Evolutionary conservation across 1,284 basidiomycete species (phyloP).

Genomic region (Leccinum subfulvum): DNA sequence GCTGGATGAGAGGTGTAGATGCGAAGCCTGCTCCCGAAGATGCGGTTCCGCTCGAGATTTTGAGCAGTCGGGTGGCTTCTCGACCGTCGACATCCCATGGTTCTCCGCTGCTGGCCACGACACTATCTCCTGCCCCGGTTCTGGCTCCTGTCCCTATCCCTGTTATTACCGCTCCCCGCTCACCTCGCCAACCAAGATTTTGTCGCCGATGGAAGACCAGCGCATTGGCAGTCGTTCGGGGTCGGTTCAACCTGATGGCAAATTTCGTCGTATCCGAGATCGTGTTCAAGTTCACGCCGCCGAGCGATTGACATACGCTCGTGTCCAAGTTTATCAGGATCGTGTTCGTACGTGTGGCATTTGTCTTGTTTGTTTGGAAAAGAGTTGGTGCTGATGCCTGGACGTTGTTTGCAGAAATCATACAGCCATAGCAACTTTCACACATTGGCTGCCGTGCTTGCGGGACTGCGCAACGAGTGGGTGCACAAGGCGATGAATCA

Average conservation of each 20-base stretch:
- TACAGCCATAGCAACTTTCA: slow-evolving; percentile 81
- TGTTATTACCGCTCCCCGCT: slow-evolving; percentile 15
- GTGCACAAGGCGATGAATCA: slow-evolving; percentile 68
- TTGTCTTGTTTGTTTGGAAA: neutral
- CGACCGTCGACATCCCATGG: slow-evolving; percentile 38
- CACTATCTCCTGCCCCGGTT: neutral
- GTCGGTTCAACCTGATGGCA: slow-evolving; percentile 82
- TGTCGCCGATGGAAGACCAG: slow-evolving; percentile 49
- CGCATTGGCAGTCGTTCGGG: slow-evolving; percentile 75
- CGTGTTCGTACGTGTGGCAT: slow-evolving; percentile 66
- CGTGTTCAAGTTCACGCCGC: slow-evolving; percentile 59
- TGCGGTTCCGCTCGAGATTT: slow-evolving; percentile 63
- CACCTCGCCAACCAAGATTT: slow-evolving; percentile 29
- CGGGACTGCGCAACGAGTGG: slow-evolving; percentile 74
- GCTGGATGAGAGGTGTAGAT: slow-evolving; percentile 36
- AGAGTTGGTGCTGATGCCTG: slow-evolving; percentile 7
- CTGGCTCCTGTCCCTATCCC: neutral
- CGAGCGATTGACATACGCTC: slow-evolving; percentile 63
- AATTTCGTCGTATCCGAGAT: slow-evolving; percentile 62
- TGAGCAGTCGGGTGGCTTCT: slow-evolving; percentile 54
- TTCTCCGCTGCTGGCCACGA: slow-evolving; percentile 13
- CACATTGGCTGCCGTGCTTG: slow-evolving; percentile 78
- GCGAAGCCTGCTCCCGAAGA: slow-evolving; percentile 57
- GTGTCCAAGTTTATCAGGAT: slow-evolving; percentile 83
- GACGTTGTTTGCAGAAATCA: slow-evolving; percentile 64